Evolutionary conservation across 73 alveolate genomes (phyloP).

Genomic region (Durusdinium trenchii): DNA sequence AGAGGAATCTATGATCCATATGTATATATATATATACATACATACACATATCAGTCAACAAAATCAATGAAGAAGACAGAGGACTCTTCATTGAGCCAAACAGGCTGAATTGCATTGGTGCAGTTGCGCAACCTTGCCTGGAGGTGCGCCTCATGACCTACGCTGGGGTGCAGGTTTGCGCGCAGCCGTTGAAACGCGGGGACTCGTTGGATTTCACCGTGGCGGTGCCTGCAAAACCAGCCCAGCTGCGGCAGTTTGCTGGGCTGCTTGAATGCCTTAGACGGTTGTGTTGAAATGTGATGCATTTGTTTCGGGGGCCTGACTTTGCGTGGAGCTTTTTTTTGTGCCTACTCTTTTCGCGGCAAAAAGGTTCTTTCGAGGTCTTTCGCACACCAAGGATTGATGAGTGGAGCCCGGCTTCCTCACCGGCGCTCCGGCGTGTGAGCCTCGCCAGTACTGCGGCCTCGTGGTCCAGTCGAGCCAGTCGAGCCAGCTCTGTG

Average conservation of each 20-base stretch:
- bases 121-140: no score
- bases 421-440: conserved; percentile 6
- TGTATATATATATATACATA: no score
- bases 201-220: conserved; percentile 16
- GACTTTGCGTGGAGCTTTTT: not conserved
- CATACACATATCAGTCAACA: no score
- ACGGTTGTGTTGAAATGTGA: not conserved
- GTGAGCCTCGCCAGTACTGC: conserved; percentile 44
- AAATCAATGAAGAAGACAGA: not conserved
- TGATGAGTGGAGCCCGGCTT: not conserved
- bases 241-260: conserved; percentile 34
- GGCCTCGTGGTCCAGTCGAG: not conserved
- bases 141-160: not conserved
- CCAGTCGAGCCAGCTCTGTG: not conserved
- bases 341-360: not conserved
- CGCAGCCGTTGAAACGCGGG: conserved; percentile 23
- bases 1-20: no score
- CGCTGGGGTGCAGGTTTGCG: conserved; percentile 26
- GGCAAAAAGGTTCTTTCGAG: not conserved
- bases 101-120: not conserved
- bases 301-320: no score
- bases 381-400: not conserved
- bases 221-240: conserved; percentile 54
- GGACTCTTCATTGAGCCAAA: not conserved
- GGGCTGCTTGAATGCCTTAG: not conserved